Base-by-base conservation (phyloP, 768 basidiomycete genomes). In the Dacryopinax primogenitus region DNA sequence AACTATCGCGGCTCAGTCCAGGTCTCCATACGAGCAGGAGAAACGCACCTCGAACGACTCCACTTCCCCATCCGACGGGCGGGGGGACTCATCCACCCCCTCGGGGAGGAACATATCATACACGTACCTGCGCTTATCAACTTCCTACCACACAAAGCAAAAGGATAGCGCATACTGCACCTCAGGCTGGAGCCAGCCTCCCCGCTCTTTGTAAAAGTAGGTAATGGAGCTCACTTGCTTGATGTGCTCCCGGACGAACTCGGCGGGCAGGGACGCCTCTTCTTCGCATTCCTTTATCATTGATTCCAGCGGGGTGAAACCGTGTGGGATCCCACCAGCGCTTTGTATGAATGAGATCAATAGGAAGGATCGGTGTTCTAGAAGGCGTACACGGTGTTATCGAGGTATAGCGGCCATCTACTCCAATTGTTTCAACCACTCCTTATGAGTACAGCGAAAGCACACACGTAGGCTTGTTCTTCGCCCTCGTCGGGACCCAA, bases 251-350 rank as follows among this genome's bases (percentile, higher is more conserved):
- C 81, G 77, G 12, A 90, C 84, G 47, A 91, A 72, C n/a, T 78
- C 74, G 63, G 85, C 85, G 1, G 79, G 78, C 26, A 97, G 78
- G 69, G 86, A 91, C 1, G 93, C 95, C 74, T 99, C 95, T 72
- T 98, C 95, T 80, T 84, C 86, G 64, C 90, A 87, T 74, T 97
- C 95, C 72, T 95, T 96, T 36, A 94, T 81, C 45, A 97, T 77
- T 1, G 85, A 81, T 61, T 92, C 87, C 61, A 89, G 83, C 2
- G 82, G 75, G 0, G 81, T 72, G 77, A 87, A 85, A 0, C 92
- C 90, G 21, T 86, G 84, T 0, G 92, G 84, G 33, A 95, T 93
- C 1, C 95, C 95, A 0, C 95, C 95, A 1, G 93, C 93, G 44
- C 76, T 58, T 13, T 15, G 9, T 15, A 28, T 47, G 11, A 15